These are phyloP conservation scores for Articulospora tetracladia DNA, from an alignment of 495 filamentous ascomycete genomes.

Conservation along the genomic window DNA sequence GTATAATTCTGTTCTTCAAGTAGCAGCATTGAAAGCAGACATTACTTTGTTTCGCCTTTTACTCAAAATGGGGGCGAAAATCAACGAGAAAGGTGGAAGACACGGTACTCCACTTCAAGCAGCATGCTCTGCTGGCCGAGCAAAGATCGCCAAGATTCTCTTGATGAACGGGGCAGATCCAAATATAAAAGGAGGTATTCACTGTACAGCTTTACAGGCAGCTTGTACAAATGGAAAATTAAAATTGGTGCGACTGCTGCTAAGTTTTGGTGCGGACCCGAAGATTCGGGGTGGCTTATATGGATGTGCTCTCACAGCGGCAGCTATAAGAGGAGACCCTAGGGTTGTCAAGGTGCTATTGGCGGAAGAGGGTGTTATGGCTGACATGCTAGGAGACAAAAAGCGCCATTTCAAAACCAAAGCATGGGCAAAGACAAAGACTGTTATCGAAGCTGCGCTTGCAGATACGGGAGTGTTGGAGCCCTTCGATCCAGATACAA, in stretches of 20 bases:
- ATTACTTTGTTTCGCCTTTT: conserved; percentile 18
- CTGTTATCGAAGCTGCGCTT: neutral
- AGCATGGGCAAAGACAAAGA: neutral
- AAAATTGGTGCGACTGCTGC: conserved; percentile 14
- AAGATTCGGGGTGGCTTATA: conserved; percentile 24
- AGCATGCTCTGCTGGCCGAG: neutral
- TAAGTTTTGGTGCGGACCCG: conserved; percentile 18
- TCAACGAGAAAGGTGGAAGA: conserved; percentile 19
- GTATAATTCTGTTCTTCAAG: conserved; percentile 26
- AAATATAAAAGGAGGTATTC: conserved; percentile 16
- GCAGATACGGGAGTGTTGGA: neutral
- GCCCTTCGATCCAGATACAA: neutral
- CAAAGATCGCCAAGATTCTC: conserved; percentile 15
- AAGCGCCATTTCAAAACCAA: conserved; percentile 3
- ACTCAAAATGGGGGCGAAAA: conserved; percentile 22
- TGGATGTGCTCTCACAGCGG: conserved; percentile 27
- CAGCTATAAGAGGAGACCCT: conserved; percentile 14
- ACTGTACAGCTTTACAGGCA: conserved; percentile 6
- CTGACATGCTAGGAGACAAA: conserved; percentile 8
- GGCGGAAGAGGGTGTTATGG: conserved; percentile 10
- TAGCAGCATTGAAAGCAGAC: conserved; percentile 18
- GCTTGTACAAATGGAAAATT: neutral
- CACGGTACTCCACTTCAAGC: conserved; percentile 6
- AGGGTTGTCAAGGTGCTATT: conserved; percentile 20
- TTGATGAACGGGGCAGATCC: conserved; percentile 25